Percentiles rank a stretch among this genome's conserved stretches.
phyloP scores from a whole-genome alignment of 176 grass and related monocot genomes.

The Rhynchospora tenuis region DNA sequence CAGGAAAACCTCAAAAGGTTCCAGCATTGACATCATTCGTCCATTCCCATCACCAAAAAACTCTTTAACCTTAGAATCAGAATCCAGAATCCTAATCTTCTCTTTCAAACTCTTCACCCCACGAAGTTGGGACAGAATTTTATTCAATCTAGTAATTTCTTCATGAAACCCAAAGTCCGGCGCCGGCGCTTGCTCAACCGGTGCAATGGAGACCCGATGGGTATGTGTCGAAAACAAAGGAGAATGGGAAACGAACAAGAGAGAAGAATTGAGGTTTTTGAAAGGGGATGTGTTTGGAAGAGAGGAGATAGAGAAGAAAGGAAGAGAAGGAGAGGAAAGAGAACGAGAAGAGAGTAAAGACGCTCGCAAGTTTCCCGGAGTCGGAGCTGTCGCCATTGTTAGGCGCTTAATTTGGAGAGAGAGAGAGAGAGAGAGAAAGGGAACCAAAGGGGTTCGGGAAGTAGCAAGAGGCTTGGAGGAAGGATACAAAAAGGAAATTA shows the following conservation, averaged over 20 bases:
- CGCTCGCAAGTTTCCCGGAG: not conserved
- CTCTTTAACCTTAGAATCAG: constrained; percentile 55
- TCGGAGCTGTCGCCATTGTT: constrained; percentile 17
- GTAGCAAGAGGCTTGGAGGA: constrained; percentile 20
- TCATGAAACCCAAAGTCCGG: constrained; percentile 43
- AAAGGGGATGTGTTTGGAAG: constrained; percentile 1
- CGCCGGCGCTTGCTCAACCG: constrained; percentile 30
- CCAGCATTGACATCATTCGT: constrained; percentile 24
- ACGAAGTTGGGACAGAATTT: constrained; percentile 32
- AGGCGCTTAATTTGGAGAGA: not conserved
- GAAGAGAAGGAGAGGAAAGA: constrained; percentile 12
- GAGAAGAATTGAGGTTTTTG: not conserved
- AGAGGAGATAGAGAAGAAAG: constrained; percentile 1
- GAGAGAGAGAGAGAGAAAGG: not conserved
- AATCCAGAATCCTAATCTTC: constrained; percentile 57
- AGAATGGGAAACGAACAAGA: constrained; percentile 34
- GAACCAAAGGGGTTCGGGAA: constrained; percentile 17
- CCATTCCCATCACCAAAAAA: constrained; percentile 36
- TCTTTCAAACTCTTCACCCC: constrained; percentile 33
- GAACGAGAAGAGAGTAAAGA: constrained; percentile 10
- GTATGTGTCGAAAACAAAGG: constrained; percentile 25
- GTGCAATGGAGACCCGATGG: constrained; percentile 38
- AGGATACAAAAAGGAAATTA: not conserved
- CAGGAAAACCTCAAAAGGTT: constrained; percentile 48
- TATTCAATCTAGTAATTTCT: constrained; percentile 56